Percentiles rank a stretch among this genome's conserved stretches.
Conservation (phyloP, 192 early-diverging fungal genomes). For the Gamsiella multidivaricata region DNA sequence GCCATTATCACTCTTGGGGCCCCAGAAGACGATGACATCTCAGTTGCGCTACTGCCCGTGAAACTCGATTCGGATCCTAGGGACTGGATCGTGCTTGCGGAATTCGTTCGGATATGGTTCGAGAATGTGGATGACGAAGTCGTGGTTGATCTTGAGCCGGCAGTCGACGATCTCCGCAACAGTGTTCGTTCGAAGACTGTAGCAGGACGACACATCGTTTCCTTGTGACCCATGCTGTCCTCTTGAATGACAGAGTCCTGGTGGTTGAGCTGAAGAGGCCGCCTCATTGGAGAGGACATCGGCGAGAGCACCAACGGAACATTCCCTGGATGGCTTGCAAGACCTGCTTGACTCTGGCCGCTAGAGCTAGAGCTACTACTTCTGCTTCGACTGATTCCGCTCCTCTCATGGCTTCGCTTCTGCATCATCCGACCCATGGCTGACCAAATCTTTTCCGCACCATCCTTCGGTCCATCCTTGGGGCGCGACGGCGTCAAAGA, state of each 20-base stretch:
- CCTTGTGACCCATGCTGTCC: no score
- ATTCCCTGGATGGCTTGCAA: no score
- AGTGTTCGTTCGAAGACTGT: neutral
- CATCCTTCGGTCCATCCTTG: neutral
- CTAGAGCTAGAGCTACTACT: neutral
- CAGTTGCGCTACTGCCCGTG: no score
- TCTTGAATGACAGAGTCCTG: no score
- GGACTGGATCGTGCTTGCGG: neutral
- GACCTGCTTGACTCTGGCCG: no score
- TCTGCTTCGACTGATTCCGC: neutral
- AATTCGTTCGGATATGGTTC: neutral
- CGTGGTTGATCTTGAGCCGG: neutral
- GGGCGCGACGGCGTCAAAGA: neutral
- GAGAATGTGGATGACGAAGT: neutral
- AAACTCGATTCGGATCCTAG: constrained; percentile 2
- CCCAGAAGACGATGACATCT: no score
- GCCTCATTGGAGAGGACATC: neutral
- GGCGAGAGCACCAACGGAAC: no score
- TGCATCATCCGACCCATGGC: constrained; percentile 20
- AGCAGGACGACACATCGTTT: no score
- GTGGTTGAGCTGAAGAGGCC: neutral
- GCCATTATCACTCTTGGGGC: no score
- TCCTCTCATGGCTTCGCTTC: no score
- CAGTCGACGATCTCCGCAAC: neutral
- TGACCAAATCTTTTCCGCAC: constrained; percentile 7